Base-by-base conservation (phyloP, 345 rosid genomes). In the Eucalyptus regnans region DNA sequence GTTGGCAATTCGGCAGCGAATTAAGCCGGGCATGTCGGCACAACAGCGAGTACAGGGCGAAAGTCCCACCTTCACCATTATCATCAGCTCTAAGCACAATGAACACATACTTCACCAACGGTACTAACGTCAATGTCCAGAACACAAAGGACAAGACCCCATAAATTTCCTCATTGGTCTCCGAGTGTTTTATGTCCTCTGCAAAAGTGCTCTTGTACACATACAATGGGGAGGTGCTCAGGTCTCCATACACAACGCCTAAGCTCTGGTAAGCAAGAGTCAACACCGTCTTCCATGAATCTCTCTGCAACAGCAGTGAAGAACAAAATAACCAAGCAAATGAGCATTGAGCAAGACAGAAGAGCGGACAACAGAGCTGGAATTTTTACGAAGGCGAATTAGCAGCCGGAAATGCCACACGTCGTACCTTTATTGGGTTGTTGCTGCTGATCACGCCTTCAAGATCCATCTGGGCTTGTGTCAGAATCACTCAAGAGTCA, bases 391-490 rank as follows among this genome's bases (percentile, higher is more conserved):
- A 88, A 68, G 66, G 66, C 50, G 48, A 48, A n/a, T 58, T 20
- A 23, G 60, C 80, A 46, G 86, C 29, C 52, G 17, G 33, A 80
- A 49, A 41, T 50, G 89, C 60, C 64, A 64, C 88, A 87, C 52
- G 91, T 86, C 91, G 18, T 89, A 95, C 99, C 97, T 96, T 96
- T 58, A 94, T 84, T 76, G 92, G 96, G 89, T 89, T 94, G 46
- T 87, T 91, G 90, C 89, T 89, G 54, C 90, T 88, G 54, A 90
- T 90, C 87, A 92, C 86, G 88, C 94, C 91, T 90, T 93, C 95
- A 90, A 94, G 94, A 95, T 95, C 98, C 98, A 96, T 96, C 88
- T 87, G 85, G 88, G 92, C 79, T 91, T 86, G 68, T 86, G 58
- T 87, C 80, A 68, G 41, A 90, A 86, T 16, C 88, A 86, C 44